Conservation (phyloP, 441 rosid species). For the Corymbia calophylla region DNA sequence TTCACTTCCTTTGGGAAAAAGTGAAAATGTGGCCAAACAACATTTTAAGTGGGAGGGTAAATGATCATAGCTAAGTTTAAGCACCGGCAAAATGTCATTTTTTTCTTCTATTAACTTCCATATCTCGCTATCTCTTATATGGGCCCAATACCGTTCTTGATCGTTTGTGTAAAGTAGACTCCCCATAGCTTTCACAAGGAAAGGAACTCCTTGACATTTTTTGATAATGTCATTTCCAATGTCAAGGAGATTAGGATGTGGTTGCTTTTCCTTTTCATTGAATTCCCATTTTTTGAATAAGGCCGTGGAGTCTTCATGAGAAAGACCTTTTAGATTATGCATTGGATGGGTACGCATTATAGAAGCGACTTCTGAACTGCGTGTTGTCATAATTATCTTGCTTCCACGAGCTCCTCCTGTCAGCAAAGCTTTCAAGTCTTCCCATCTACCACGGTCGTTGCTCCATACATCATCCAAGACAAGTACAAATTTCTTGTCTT, state of each 20-base stretch:
- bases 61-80: background rate
- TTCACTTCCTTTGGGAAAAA: background rate
- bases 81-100: accelerated
- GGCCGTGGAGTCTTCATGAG: background rate
- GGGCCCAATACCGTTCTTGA: accelerated
- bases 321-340: background rate
- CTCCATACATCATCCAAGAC: too few species aligned
- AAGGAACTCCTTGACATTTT: background rate
- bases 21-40: background rate
- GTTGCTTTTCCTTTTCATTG: background rate
- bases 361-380: too few species aligned
- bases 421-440: too few species aligned
- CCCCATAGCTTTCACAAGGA: background rate
- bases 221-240: background rate
- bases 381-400: too few species aligned
- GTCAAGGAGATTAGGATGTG: accelerated
- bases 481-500: too few species aligned
- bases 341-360: too few species aligned
- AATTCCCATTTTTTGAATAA: background rate
- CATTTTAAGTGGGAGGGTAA: background rate
- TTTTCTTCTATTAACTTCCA: background rate
- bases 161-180: background rate
- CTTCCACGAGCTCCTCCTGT: too few species aligned
- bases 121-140: background rate
- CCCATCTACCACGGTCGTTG: too few species aligned